Evolutionary conservation across 768 basidiomycete genomes (phyloP).

Genomic region (Candolleomyces eurysporus): DNA sequence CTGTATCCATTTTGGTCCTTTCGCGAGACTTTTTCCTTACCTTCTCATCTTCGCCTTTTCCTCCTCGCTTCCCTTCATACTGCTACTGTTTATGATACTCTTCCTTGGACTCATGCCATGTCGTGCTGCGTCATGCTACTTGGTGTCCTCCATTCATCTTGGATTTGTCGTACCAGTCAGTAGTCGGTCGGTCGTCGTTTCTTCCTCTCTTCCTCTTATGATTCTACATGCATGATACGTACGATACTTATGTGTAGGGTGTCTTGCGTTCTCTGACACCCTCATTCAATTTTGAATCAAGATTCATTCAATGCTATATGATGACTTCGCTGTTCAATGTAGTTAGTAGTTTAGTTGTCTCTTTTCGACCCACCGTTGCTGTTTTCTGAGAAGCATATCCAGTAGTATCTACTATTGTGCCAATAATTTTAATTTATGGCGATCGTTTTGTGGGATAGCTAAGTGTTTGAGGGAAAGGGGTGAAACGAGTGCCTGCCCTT

Average conservation of each 20-base stretch:
- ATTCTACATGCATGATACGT: background rate
- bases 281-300: too few relatives aligned
- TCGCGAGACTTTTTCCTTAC: background rate
- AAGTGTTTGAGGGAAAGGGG: too few relatives aligned
- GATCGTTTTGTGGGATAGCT: background rate
- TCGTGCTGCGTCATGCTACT: background rate
- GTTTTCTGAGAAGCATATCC: background rate
- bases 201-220: background rate
- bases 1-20: background rate
- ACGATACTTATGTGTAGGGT: background rate
- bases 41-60: background rate
- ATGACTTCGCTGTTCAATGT: background rate
- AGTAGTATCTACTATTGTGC: background rate
- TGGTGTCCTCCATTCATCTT: background rate
- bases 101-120: background rate
- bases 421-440: slow-evolving; percentile 2
- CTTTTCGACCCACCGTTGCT: background rate
- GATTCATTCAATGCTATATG: background rate
- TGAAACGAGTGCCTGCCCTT: too few relatives aligned
- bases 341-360: background rate
- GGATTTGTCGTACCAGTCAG: too few relatives aligned
- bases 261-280: too few relatives aligned
- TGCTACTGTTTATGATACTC: background rate
- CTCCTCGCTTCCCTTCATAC: background rate
- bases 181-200: too few relatives aligned